Evolutionary conservation across 768 basidiomycete genomes (phyloP).

Genomic region (Rhizopogon vesiculosus): DNA sequence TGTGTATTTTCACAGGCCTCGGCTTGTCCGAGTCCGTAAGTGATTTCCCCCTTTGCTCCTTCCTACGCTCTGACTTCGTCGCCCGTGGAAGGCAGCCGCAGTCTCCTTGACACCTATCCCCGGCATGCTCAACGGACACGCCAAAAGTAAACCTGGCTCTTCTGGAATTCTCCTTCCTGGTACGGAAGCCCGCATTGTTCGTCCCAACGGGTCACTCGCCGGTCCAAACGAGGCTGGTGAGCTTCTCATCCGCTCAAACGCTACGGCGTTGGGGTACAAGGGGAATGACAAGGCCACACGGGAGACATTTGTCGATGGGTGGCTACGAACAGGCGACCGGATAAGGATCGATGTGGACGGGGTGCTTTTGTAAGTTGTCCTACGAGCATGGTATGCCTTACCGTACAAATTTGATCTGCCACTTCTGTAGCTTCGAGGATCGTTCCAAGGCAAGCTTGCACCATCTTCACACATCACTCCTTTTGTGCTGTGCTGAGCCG

Average conservation of each 20-base stretch:
- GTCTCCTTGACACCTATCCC: slow-evolving; percentile 27
- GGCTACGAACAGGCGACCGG: slow-evolving; percentile 64
- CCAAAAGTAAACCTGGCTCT: slow-evolving; percentile 30
- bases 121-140: slow-evolving; percentile 36
- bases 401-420: neutral
- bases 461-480: slow-evolving; percentile 17
- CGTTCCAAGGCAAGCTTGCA: slow-evolving; percentile 63
- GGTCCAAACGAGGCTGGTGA: slow-evolving; percentile 56
- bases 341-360: slow-evolving; percentile 51
- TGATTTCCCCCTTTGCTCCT: neutral
- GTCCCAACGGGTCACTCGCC: slow-evolving; percentile 48
- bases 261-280: slow-evolving; percentile 55
- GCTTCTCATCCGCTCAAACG: slow-evolving; percentile 44
- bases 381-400: neutral
- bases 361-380: slow-evolving; percentile 50
- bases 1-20: slow-evolving; percentile 37
- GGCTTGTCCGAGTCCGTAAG: slow-evolving; percentile 59
- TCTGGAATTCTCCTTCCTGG: slow-evolving; percentile 54
- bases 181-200: slow-evolving; percentile 49
- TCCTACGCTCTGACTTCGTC: neutral
- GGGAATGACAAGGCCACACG: slow-evolving; percentile 57
- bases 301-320: slow-evolving; percentile 58
- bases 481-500: neutral
- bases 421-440: slow-evolving; percentile 50
- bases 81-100: slow-evolving; percentile 40